Conservation (phyloP, 768 basidiomycete genomes). For the Chalciporus sphaerocephalus region DNA sequence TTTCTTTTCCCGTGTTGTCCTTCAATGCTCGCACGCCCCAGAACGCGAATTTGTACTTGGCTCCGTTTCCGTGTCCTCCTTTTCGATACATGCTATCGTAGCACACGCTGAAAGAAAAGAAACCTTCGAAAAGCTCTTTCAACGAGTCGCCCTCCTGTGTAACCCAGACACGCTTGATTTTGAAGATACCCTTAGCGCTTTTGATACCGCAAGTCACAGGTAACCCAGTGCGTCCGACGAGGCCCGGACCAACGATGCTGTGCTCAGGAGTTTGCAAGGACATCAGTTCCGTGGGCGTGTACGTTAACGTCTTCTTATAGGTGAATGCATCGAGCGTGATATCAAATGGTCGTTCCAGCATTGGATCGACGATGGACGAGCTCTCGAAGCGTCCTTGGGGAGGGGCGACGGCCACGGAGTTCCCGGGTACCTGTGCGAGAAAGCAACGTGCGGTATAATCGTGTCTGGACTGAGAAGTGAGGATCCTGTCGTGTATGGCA, state of each 20-base stretch:
- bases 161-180: conserved; percentile 35
- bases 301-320: conserved; percentile 23
- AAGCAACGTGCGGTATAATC: conserved; percentile 35
- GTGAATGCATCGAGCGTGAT: conserved; percentile 25
- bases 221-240: conserved; percentile 27
- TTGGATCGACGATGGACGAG: conserved; percentile 29
- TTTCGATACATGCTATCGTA: conserved; percentile 34
- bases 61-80: conserved; percentile 34
- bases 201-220: conserved; percentile 31
- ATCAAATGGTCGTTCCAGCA: conserved; percentile 35
- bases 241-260: conserved; percentile 21
- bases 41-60: conserved; percentile 29
- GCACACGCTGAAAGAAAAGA: conserved; percentile 33
- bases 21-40: conserved; percentile 38
- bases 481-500: conserved; percentile 33
- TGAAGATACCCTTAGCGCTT: conserved; percentile 32
- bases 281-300: conserved; percentile 24
- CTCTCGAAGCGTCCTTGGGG: conserved; percentile 25
- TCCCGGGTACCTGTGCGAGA: conserved; percentile 14
- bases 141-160: conserved; percentile 12
- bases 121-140: conserved; percentile 40
- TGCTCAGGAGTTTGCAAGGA: conserved; percentile 26
- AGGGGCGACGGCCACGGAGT: conserved; percentile 9
- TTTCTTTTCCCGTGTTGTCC: conserved; percentile 30
- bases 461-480: conserved; percentile 36